phyloP scores from a whole-genome alignment of 176 grass and related monocot species.

The Lolium rigidum region DNA sequence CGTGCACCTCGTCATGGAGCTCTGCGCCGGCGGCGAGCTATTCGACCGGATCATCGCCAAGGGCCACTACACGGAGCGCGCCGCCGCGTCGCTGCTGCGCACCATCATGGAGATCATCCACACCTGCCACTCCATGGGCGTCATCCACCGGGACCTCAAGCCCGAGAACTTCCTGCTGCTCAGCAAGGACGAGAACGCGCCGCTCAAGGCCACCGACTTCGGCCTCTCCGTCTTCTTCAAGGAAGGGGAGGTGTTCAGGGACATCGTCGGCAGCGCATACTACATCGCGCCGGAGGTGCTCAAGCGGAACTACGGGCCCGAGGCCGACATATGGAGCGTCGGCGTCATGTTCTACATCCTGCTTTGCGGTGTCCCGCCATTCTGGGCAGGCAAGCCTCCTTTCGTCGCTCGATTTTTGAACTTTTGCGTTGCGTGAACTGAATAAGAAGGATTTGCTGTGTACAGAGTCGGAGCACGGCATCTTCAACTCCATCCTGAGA shows the following conservation, averaged over 20 bases:
- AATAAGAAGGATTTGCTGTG: not conserved
- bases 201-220: slow-evolving; percentile 86
- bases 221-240: slow-evolving; percentile 92
- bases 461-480: slow-evolving; percentile 79
- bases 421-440: not conserved
- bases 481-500: slow-evolving; percentile 83
- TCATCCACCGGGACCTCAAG: slow-evolving; percentile 88
- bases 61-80: slow-evolving; percentile 91
- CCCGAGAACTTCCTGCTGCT: slow-evolving; percentile 92
- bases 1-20: slow-evolving; percentile 97
- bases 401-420: not conserved
- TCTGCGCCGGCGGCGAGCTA: slow-evolving; percentile 92
- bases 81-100: slow-evolving; percentile 64
- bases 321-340: slow-evolving; percentile 86
- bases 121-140: slow-evolving; percentile 94
- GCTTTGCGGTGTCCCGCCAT: slow-evolving; percentile 75
- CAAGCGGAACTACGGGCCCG: slow-evolving; percentile 76
- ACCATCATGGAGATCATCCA: slow-evolving; percentile 91
- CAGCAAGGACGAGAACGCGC: slow-evolving; percentile 73
- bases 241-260: slow-evolving; percentile 89
- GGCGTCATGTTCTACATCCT: slow-evolving; percentile 85
- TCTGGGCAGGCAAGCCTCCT: slow-evolving; percentile 66
- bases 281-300: slow-evolving; percentile 87
- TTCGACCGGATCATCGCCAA: slow-evolving; percentile 93
- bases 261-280: slow-evolving; percentile 88